Evolutionary conservation across 805 yeast species (phyloP).

Genomic region (Candida mattraensis): DNA sequence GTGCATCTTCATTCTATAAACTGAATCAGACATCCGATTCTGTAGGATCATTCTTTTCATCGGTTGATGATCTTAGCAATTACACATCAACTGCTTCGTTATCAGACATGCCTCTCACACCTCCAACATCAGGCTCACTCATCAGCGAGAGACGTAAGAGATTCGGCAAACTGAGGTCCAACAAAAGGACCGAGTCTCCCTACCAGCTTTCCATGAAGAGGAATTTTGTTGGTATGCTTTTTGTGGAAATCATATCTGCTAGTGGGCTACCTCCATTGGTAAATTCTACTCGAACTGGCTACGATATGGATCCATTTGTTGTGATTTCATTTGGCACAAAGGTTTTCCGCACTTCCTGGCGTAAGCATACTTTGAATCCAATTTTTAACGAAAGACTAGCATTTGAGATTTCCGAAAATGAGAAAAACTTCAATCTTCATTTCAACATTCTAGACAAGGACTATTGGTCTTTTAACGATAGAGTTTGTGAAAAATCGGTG

Average conservation of each 20-base stretch:
- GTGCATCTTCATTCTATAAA: not conserved
- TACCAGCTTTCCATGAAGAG: conserved; percentile 40
- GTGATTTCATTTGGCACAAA: conserved; percentile 87
- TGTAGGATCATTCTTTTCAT: conserved; percentile 12
- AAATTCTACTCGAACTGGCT: conserved; percentile 70
- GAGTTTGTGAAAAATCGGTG: conserved; percentile 66
- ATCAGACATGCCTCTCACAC: conserved; percentile 17
- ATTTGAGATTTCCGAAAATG: conserved; percentile 71
- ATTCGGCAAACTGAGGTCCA: conserved; percentile 14
- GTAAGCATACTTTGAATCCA: conserved; percentile 80
- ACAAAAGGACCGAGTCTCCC: conserved; percentile 3
- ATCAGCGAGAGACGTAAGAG: conserved; percentile 10
- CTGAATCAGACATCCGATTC: conserved; percentile 4
- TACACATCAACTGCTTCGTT: conserved; percentile 20
- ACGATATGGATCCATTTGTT: conserved; percentile 96
- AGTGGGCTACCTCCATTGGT: conserved; percentile 75
- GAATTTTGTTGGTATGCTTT: conserved; percentile 65
- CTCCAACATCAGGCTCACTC: conserved; percentile 15
- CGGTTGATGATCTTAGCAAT: conserved; percentile 21
- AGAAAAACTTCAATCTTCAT: conserved; percentile 61
- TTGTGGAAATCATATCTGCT: conserved; percentile 73
- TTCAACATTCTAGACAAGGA: conserved; percentile 85
- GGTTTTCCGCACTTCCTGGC: conserved; percentile 82
- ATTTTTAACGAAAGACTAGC: conserved; percentile 77
- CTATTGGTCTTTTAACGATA: conserved; percentile 76